Base-by-base conservation (phyloP, 768 basidiomycete genomes). In the Tylopilus vinaceipallidus region DNA sequence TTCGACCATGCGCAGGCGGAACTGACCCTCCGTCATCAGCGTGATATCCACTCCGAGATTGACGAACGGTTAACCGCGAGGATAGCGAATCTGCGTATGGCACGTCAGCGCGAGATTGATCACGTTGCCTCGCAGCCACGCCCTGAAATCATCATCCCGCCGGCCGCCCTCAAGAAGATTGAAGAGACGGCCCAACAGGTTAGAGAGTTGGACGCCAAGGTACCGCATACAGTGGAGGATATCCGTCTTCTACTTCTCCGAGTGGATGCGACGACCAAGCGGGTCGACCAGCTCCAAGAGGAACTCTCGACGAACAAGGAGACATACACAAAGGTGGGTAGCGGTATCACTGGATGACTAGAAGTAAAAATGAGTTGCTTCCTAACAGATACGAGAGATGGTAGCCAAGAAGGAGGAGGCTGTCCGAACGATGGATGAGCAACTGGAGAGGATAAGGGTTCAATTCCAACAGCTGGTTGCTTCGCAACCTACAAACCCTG, bases 1-100 rank as follows among this genome's bases (percentile, higher is more conserved):
- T 47, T 70, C 8, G 66, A 68, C n/a, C 64, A 68, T 44, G 52
- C 60, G 7, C 64, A 58, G 9, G 56, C 68, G 6, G 62, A 64
- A 27, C 50, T 70, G 16, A 64, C 68, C n/a, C 52, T 70, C 24
- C 53, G 47, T 34, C 64, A 41, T 37, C 60, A 17, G 29, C 42
- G 36, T 24, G 53, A 68, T 17, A 45, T 59, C 12, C 42, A 40
- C 24, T 36, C 46, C 23, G 60, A 62, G 32, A 50, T 66, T 4
- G 52, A 64, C 20, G 47, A 60, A 14, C 40, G 47, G 16, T 32
- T 70, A 10, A 12, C 49, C 7, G 22, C 50, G 24, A 64, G 56
- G 34, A 47, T 70, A 4, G 37, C 48, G 17, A 36, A 26, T 19
- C 30, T 66, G 26, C 68, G 61, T 13, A 36, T 42, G 23, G 62